These are phyloP conservation scores for Prunus kanzakura DNA, from an alignment of 306 rosid species.

Conservation along the genomic window DNA sequence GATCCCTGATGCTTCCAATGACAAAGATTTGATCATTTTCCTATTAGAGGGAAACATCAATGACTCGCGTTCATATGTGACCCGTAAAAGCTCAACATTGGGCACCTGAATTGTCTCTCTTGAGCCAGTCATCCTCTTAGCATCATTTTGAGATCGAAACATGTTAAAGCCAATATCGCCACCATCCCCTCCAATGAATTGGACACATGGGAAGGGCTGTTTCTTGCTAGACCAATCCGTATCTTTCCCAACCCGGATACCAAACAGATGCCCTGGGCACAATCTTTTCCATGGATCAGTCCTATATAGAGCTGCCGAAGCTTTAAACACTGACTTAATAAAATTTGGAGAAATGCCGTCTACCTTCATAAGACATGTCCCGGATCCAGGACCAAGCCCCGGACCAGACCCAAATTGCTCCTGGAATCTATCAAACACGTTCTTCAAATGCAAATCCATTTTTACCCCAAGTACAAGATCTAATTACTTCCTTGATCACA, in stretches of 20 bases:
- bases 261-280: slow-evolving; percentile 51
- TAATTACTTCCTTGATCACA: background rate
- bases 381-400: slow-evolving; percentile 74
- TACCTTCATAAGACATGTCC: slow-evolving; percentile 62
- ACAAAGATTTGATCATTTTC: slow-evolving; percentile 53
- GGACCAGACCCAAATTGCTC: slow-evolving; percentile 76
- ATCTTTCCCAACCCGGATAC: slow-evolving; percentile 64
- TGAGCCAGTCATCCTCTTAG: slow-evolving; percentile 63
- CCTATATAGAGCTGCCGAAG: slow-evolving; percentile 62
- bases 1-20: slow-evolving; percentile 43
- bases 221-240: slow-evolving; percentile 62
- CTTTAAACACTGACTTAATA: slow-evolving; percentile 53
- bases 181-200: slow-evolving; percentile 75
- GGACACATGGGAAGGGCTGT: slow-evolving; percentile 57
- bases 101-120: slow-evolving; percentile 57
- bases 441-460: slow-evolving; percentile 76
- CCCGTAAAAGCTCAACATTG: slow-evolving; percentile 59
- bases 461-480: slow-evolving; percentile 19
- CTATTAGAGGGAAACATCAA: slow-evolving; percentile 61
- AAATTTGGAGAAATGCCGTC: slow-evolving; percentile 55
- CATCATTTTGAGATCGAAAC: slow-evolving; percentile 60
- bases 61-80: slow-evolving; percentile 52
- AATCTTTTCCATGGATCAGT: slow-evolving; percentile 64
- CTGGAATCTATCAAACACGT: slow-evolving; percentile 58
- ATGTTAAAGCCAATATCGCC: slow-evolving; percentile 60